Evolutionary conservation across 148 eudicot species (phyloP).

Genomic region (Selenicereus undatus): DNA sequence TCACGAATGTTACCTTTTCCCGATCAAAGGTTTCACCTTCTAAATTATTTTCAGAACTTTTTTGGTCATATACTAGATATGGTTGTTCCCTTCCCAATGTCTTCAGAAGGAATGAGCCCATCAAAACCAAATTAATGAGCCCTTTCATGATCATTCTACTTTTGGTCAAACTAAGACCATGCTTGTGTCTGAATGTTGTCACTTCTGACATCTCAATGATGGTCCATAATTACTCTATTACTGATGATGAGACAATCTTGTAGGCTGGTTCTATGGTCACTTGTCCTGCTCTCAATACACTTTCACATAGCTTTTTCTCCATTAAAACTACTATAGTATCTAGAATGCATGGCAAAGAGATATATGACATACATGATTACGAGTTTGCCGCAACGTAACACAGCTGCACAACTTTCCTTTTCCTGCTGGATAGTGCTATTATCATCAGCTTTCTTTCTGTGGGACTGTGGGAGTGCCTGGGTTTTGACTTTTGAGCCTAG

Average conservation of each 20-base stretch:
- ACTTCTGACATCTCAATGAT: no score
- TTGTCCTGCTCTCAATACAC: not conserved
- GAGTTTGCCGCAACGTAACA: not conserved
- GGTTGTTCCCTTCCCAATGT: not conserved
- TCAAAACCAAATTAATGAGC: not conserved
- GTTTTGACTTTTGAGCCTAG: not conserved
- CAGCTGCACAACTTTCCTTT: not conserved
- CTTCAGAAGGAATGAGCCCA: not conserved
- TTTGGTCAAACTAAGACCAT: not conserved
- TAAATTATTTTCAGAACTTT: no score
- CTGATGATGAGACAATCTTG: no score
- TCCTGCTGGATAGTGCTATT: not conserved
- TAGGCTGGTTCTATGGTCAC: not conserved
- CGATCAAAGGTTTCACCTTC: no score
- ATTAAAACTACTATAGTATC: not conserved
- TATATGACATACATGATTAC: not conserved
- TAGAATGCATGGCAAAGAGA: not conserved
- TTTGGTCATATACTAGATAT: no score
- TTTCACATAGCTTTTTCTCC: not conserved
- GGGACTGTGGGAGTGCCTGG: not conserved
- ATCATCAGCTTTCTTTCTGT: not conserved
- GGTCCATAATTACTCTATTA: no score
- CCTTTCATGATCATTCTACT: not conserved
- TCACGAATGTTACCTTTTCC: no score
- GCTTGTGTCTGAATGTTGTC: no score